phyloP scores from a whole-genome alignment of 2,329 filamentous ascomycete genomes.

The Penicillium rolfsii region DNA sequence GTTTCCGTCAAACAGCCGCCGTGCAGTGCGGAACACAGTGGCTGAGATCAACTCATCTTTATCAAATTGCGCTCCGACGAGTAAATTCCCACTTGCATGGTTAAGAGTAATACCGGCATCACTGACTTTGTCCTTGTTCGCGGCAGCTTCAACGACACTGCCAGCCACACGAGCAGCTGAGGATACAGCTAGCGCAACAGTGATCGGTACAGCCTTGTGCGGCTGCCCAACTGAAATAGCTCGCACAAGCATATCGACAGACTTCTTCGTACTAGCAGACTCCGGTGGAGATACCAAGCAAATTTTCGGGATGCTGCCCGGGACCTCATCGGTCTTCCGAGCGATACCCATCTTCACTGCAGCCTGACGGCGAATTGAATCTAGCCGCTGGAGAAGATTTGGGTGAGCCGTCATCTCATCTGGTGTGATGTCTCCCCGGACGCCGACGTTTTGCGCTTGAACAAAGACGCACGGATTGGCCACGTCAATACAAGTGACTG shows the following conservation, averaged over 20 bases:
- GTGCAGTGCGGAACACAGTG: slow-evolving; percentile 54
- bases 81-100: slow-evolving; percentile 53
- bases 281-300: slow-evolving; percentile 50
- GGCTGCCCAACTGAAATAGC: slow-evolving; percentile 60
- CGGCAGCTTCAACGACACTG: slow-evolving; percentile 39
- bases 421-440: slow-evolving; percentile 51
- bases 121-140: slow-evolving; percentile 29
- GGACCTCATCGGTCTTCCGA: slow-evolving; percentile 47
- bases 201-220: slow-evolving; percentile 61
- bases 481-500: slow-evolving; percentile 64
- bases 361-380: slow-evolving; percentile 61
- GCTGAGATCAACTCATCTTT: slow-evolving; percentile 42
- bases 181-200: slow-evolving; percentile 52
- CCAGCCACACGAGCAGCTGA: slow-evolving; percentile 51
- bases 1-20: slow-evolving; percentile 53
- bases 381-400: slow-evolving; percentile 52
- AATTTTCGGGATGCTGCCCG: slow-evolving; percentile 65
- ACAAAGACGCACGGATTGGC: slow-evolving; percentile 68
- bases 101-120: slow-evolving; percentile 46
- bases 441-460: slow-evolving; percentile 55
- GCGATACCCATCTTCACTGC: slow-evolving; percentile 65
- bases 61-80: slow-evolving; percentile 49
- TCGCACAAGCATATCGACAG: slow-evolving; percentile 48
- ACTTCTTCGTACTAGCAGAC: slow-evolving; percentile 13
- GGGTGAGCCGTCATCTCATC: slow-evolving; percentile 55